Evolutionary conservation across 495 filamentous ascomycete genomes (phyloP).

Genomic region (Thozetella sp.): DNA sequence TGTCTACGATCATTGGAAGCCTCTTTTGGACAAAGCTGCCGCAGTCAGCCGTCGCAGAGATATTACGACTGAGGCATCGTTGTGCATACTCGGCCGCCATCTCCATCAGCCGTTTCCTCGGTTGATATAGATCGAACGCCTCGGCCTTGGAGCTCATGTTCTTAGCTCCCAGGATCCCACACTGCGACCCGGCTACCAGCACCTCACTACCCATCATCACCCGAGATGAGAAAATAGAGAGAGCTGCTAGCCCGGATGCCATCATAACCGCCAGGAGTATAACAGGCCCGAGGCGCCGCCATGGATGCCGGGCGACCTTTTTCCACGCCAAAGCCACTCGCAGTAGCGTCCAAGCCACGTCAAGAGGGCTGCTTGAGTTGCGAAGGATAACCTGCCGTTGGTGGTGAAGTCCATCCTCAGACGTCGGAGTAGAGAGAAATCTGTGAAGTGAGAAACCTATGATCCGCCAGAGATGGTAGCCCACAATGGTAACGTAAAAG

Average conservation of each 20-base stretch:
- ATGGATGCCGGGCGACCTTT: not conserved
- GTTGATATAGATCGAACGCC: not conserved
- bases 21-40: not conserved
- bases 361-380: slow-evolving; percentile 4
- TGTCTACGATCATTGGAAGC: not conserved
- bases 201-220: slow-evolving; percentile 4
- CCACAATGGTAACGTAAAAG: slow-evolving; percentile 11
- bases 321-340: slow-evolving; percentile 3
- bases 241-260: not conserved
- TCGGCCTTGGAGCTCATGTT: not conserved
- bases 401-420: slow-evolving; percentile 7
- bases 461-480: slow-evolving; percentile 8
- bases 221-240: not conserved
- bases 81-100: slow-evolving; percentile 8
- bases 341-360: not conserved
- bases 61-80: not conserved
- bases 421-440: not conserved
- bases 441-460: slow-evolving; percentile 6
- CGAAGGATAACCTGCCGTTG: slow-evolving; percentile 15
- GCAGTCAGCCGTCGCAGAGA: not conserved
- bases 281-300: not conserved
- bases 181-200: not conserved
- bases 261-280: not conserved
- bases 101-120: not conserved
- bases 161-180: not conserved